A percentile compares a stretch with the other conserved stretches of the same genome.
These are phyloP conservation scores for Herpomyces periplanetae DNA, from an alignment of 2,329 filamentous ascomycete species.

Conservation along the genomic window DNA sequence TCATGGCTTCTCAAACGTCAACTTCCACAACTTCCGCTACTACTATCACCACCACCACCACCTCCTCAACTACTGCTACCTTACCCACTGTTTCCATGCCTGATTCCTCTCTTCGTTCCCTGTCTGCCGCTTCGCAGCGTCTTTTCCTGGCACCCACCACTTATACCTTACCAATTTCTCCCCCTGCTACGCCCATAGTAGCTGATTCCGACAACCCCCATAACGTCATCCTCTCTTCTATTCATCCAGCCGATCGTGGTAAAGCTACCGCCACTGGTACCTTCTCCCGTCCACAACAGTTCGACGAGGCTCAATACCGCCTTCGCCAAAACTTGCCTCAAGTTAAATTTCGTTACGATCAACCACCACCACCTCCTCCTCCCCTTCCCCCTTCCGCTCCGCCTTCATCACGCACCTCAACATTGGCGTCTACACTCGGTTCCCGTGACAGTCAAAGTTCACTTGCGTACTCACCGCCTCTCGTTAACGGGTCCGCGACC, in stretches of 20 bases:
- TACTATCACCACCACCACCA: constrained; percentile 8
- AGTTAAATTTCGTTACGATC: too few species aligned
- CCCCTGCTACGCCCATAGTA: neutral
- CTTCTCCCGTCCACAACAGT: constrained; percentile 35
- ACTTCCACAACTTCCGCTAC: constrained; percentile 12
- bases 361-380: too few species aligned
- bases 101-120: too few species aligned
- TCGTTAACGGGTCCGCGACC: too few species aligned
- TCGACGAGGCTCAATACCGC: constrained; percentile 49
- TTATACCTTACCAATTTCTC: neutral
- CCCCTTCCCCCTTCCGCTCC: too few species aligned
- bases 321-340: too few species aligned
- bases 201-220: constrained; percentile 5
- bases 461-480: too few species aligned
- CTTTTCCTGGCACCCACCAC: neutral
- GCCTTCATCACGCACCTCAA: too few species aligned
- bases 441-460: too few species aligned
- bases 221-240: constrained; percentile 16
- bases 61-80: constrained; percentile 7
- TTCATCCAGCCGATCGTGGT: constrained; percentile 34
- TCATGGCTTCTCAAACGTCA: constrained; percentile 8
- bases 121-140: too few species aligned
- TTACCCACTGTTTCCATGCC: constrained; percentile 7
- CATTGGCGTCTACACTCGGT: too few species aligned
- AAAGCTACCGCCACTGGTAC: constrained; percentile 37